Evolutionary conservation across 345 rosid genomes (phyloP).

Genomic region (Tarenaya hassleriana): DNA sequence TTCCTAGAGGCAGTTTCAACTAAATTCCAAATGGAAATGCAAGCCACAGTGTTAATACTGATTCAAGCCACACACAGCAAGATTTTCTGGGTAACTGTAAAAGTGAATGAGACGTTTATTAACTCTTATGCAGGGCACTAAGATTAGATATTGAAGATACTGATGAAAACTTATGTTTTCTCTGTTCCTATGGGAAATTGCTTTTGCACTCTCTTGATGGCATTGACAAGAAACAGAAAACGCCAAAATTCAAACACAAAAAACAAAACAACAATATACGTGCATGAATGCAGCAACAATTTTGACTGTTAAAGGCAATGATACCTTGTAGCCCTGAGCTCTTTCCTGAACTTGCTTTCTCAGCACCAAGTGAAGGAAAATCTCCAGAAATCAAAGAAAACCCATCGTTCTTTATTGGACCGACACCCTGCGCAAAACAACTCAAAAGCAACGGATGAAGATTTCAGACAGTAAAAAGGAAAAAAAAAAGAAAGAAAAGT

Average conservation of each 20-base stretch:
- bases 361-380: conserved; percentile 94
- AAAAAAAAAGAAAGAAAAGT: too few species aligned
- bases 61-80: too few species aligned
- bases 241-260: conserved; percentile 4
- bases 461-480: background rate
- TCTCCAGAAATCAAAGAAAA: conserved; percentile 89
- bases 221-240: background rate
- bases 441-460: conserved; percentile 12
- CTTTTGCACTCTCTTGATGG: conserved; percentile 8
- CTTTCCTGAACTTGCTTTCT: conserved; percentile 54
- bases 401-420: conserved; percentile 57
- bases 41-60: too few species aligned
- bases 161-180: too few species aligned
- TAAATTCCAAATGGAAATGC: too few species aligned
- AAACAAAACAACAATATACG: too few species aligned
- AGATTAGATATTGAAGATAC: too few species aligned
- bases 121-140: too few species aligned
- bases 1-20: too few species aligned
- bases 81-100: too few species aligned
- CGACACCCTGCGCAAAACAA: conserved; percentile 50
- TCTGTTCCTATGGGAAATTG: too few species aligned
- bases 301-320: conserved; percentile 7
- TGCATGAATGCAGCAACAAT: conserved; percentile 10
- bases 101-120: too few species aligned
- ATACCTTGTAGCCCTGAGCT: conserved; percentile 60